phyloP scores from a whole-genome alignment of 306 rosid species.

The Alnus rubra region DNA sequence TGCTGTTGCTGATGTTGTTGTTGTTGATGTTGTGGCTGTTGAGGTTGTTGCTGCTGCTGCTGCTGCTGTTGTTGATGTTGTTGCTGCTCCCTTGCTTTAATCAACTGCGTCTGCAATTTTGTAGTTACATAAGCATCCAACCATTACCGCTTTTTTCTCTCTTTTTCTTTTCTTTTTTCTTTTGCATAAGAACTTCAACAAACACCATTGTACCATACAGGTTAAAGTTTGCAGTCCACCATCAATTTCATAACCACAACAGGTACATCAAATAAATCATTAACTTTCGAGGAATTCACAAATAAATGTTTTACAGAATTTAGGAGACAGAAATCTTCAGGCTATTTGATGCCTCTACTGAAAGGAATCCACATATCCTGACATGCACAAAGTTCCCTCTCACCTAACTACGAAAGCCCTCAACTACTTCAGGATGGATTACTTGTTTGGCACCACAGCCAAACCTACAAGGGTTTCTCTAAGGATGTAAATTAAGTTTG shows the following conservation, averaged over 20 bases:
- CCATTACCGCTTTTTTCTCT: constrained; percentile 8
- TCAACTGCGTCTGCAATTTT: constrained; percentile 70
- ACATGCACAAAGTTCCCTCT: not conserved
- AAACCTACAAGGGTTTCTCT: constrained; percentile 13
- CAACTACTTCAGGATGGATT: not conserved
- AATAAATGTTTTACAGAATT: not conserved
- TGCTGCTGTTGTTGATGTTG: constrained; percentile 68
- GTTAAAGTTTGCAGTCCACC: constrained; percentile 7
- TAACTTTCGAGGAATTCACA: not conserved
- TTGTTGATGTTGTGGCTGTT: constrained; percentile 48
- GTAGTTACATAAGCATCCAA: constrained; percentile 37
- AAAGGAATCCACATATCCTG: not conserved
- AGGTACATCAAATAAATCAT: not conserved
- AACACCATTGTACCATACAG: constrained; percentile 3
- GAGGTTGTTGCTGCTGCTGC: constrained; percentile 44
- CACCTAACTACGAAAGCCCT: not conserved
- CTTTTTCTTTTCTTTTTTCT: not conserved
- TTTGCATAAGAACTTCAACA: not conserved
- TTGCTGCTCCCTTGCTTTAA: constrained; percentile 93
- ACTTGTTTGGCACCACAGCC: not conserved
- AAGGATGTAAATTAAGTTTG: not conserved
- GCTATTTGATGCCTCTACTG: not conserved
- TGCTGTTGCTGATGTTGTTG: constrained; percentile 70
- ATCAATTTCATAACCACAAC: constrained; percentile 16
- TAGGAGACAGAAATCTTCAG: not conserved